phyloP scores from a whole-genome alignment of 1,139 yeast genomes.

The Suhomyces taliae region DNA sequence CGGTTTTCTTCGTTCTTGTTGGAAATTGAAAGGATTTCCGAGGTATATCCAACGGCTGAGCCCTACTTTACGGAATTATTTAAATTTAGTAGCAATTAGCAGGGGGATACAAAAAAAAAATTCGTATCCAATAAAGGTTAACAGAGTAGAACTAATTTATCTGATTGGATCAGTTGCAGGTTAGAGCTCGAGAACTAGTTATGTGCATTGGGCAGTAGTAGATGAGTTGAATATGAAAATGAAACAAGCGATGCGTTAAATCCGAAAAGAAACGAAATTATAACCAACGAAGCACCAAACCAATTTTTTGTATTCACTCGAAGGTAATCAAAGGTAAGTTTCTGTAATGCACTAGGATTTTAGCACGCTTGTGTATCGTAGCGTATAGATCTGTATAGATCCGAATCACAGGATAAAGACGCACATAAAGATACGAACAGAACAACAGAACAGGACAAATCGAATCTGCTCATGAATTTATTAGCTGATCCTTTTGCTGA shows the following conservation, averaged over 20 bases:
- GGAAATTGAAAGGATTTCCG: too few relatives aligned
- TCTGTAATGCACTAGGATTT: too few relatives aligned
- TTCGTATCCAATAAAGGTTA: neutral
- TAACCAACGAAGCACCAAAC: neutral
- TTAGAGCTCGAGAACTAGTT: slow-evolving; percentile 1
- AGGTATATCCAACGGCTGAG: too few relatives aligned
- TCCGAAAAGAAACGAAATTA: neutral
- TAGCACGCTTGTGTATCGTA: too few relatives aligned
- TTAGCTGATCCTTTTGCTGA: too few relatives aligned
- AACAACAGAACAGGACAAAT: too few relatives aligned
- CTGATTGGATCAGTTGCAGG: slow-evolving; percentile 19
- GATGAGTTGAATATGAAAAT: neutral
- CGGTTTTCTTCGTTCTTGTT: too few relatives aligned
- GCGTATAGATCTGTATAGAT: too few relatives aligned
- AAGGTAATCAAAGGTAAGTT: neutral
- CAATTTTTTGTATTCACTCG: neutral
- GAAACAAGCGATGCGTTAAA: neutral
- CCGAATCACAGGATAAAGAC: too few relatives aligned
- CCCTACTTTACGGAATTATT: neutral
- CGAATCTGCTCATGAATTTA: too few relatives aligned
- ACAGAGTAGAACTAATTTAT: slow-evolving; percentile 9
- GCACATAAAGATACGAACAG: too few relatives aligned
- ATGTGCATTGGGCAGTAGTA: neutral
- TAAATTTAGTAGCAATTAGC: neutral
- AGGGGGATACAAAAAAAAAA: neutral